phyloP scores from a whole-genome alignment of 176 grass and related monocot species.

The Avena sativa region DNA sequence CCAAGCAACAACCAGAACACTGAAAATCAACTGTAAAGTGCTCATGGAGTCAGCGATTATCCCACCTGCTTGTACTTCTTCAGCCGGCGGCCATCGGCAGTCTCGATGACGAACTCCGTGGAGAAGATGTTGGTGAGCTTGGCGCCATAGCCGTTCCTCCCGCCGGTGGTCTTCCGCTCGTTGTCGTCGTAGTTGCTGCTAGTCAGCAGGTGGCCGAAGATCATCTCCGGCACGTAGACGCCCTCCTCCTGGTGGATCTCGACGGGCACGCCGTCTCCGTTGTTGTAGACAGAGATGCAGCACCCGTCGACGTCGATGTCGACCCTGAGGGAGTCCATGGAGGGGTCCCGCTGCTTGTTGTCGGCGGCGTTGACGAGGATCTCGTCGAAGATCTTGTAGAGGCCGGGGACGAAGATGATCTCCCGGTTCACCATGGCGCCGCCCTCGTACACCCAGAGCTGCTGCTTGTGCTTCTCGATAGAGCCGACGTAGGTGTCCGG shows the following conservation, averaged over 20 bases:
- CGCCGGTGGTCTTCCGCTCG: conserved; percentile 78
- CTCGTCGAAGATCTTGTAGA: conserved; percentile 98
- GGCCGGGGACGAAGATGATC: conserved; percentile 78
- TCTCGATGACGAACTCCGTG: conserved; percentile 83
- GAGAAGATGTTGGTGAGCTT: conserved; percentile 97
- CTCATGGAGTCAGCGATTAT: background rate
- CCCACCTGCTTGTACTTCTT: conserved; percentile 90
- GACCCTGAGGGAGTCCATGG: conserved; percentile 80
- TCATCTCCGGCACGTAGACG: conserved; percentile 88
- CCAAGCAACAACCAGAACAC: background rate
- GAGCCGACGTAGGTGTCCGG: conserved; percentile 90
- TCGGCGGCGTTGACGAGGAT: conserved; percentile 92
- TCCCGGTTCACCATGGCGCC: conserved; percentile 60
- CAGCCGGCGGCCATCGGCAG: conserved; percentile 61
- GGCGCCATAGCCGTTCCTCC: conserved; percentile 81
- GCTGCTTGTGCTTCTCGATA: conserved; percentile 70
- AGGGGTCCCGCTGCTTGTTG: conserved; percentile 93
- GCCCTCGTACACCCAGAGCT: conserved; percentile 75
- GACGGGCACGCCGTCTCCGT: conserved; percentile 78
- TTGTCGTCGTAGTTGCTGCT: conserved; percentile 78
- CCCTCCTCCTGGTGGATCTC: conserved; percentile 87
- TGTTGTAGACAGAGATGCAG: conserved; percentile 81
- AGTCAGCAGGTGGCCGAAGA: conserved; percentile 89
- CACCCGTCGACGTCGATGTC: conserved; percentile 67
- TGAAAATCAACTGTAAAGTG: background rate